A percentile compares a stretch with the other conserved stretches of the same genome.
These are phyloP conservation scores for Podila clonocystis DNA, from an alignment of 192 early-diverging fungal species.

Conservation along the genomic window DNA sequence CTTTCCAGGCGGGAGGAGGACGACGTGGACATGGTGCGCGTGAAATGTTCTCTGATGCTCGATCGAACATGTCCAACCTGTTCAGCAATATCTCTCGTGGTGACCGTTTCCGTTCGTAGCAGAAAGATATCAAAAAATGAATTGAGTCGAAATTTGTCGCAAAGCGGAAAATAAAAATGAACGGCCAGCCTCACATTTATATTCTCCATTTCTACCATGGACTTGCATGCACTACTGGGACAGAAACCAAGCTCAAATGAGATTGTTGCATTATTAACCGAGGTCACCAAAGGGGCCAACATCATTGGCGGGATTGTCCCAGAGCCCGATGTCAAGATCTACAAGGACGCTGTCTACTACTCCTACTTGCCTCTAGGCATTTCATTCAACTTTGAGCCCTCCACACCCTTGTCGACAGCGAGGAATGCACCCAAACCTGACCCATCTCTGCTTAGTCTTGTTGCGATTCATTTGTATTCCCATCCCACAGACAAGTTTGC, in stretches of 20 bases:
- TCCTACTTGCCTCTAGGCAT: constrained; percentile 53
- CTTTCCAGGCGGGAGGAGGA: constrained; percentile 1
- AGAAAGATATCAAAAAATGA: not conserved
- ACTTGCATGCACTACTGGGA: constrained; percentile 28
- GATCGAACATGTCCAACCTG: constrained; percentile 23
- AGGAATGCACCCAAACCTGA: constrained; percentile 4
- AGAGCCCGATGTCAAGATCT: constrained; percentile 40
- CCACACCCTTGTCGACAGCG: not conserved
- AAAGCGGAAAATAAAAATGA: too few species aligned
- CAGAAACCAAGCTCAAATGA: constrained; percentile 7
- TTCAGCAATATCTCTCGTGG: constrained; percentile 34
- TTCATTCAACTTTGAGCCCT: constrained; percentile 53
- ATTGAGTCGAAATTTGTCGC: too few species aligned
- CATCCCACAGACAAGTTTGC: constrained; percentile 50
- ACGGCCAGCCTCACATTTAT: too few species aligned
- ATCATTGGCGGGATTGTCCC: not conserved
- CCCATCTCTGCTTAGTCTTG: constrained; percentile 18
- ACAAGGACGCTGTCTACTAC: constrained; percentile 51
- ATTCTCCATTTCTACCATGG: too few species aligned
- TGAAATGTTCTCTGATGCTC: constrained; percentile 24
- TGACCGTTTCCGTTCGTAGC: not conserved
- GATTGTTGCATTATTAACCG: not conserved
- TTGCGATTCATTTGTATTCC: constrained; percentile 58
- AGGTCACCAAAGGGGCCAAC: not conserved
- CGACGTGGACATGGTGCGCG: constrained; percentile 10